These are phyloP conservation scores for Pistacia integerrima DNA, from an alignment of 345 rosid genomes.

Conservation along the genomic window DNA sequence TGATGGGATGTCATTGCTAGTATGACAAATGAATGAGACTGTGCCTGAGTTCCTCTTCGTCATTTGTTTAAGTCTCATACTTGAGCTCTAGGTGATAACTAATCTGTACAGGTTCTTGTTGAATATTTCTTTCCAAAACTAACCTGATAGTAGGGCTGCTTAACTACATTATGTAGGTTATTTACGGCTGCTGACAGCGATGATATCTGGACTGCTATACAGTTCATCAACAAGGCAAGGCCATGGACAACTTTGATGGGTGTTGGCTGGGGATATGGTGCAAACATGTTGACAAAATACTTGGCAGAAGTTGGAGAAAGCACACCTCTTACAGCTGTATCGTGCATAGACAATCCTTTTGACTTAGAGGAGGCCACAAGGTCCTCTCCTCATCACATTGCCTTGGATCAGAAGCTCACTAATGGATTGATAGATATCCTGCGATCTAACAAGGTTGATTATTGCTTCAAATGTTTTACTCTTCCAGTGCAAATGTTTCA, in stretches of 20 bases:
- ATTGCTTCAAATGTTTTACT: constrained; percentile 13
- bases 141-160: constrained; percentile 37
- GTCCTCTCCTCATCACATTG: constrained; percentile 47
- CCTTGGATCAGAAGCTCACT: constrained; percentile 62
- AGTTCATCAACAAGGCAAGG: constrained; percentile 72
- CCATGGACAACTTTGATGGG: constrained; percentile 86
- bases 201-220: constrained; percentile 79
- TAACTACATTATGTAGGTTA: constrained; percentile 65
- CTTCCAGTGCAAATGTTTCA: constrained; percentile 10
- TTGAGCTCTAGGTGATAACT: constrained; percentile 5
- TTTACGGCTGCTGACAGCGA: constrained; percentile 98
- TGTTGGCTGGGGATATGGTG: constrained; percentile 90
- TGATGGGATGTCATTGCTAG: constrained; percentile 11
- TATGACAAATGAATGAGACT: not conserved
- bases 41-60: no score
- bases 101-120: constrained; percentile 7
- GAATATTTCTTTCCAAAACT: constrained; percentile 1
- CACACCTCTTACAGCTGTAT: constrained; percentile 86
- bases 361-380: constrained; percentile 87
- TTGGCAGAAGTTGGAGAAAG: constrained; percentile 83
- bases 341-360: constrained; percentile 90
- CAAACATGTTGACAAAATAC: constrained; percentile 88
- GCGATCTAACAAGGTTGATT: constrained; percentile 73
- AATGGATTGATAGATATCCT: constrained; percentile 78
- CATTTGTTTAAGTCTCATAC: not conserved